These are phyloP conservation scores for Parafenestella ontariensis DNA, from an alignment of 2,329 filamentous ascomycete genomes.

Conservation along the genomic window DNA sequence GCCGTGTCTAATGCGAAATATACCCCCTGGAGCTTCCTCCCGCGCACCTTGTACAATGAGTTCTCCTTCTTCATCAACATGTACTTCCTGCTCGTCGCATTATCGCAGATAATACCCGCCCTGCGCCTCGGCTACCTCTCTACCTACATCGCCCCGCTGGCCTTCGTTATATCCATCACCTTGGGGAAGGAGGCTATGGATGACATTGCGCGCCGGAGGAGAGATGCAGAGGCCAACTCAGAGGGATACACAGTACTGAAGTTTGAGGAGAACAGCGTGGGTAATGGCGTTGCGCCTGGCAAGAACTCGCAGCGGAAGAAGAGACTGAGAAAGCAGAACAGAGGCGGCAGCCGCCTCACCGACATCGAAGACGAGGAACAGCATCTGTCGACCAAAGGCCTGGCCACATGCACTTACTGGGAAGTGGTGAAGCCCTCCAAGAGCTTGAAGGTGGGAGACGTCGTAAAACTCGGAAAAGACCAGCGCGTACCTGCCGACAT, in stretches of 20 bases:
- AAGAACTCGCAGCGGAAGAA: conserved; percentile 38
- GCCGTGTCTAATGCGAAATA: conserved; percentile 97
- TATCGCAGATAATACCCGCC: conserved; percentile 90
- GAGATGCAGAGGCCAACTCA: conserved; percentile 93
- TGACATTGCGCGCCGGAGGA: conserved; percentile 82
- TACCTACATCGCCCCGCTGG: conserved; percentile 91
- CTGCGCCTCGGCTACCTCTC: conserved; percentile 92
- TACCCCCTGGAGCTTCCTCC: conserved; percentile 91
- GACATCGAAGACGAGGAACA: conserved; percentile 76
- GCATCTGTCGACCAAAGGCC: conserved; percentile 39
- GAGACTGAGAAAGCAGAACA: conserved; percentile 43
- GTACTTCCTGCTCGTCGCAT: conserved; percentile 93
- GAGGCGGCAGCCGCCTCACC: conserved; percentile 58
- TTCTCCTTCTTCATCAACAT: conserved; percentile 99
- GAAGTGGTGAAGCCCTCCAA: conserved; percentile 82
- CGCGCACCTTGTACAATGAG: conserved; percentile 94
- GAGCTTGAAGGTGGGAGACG: conserved; percentile 91
- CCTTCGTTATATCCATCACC: conserved; percentile 90
- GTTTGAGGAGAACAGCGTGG: conserved; percentile 66
- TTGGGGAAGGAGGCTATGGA: conserved; percentile 96
- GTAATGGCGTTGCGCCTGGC: conserved; percentile 43
- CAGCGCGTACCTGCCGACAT: conserved; percentile 95
- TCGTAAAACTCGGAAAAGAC: conserved; percentile 91
- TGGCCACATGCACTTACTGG: conserved; percentile 59
- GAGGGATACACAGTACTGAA: conserved; percentile 82